Conservation (phyloP, 2,329 filamentous ascomycete species). For the Cylindrodendrum hubeiense region DNA sequence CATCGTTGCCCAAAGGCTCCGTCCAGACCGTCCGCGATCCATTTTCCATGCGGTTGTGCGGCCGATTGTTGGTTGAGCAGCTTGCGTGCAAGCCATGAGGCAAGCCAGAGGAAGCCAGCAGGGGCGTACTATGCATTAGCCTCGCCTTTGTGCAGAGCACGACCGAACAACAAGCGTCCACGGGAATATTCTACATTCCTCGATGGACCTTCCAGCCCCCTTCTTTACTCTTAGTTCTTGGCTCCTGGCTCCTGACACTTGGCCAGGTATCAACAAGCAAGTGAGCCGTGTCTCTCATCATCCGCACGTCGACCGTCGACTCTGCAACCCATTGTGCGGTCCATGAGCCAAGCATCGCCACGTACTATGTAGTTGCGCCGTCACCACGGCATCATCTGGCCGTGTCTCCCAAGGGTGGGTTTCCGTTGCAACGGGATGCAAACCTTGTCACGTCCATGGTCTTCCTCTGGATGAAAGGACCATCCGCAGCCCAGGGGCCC, state of each 20-base stretch:
- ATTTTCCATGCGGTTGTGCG: conserved; percentile 12
- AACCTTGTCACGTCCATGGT: conserved; percentile 12
- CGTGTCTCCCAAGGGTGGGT: neutral
- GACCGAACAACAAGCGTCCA: no score
- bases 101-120: conserved; percentile 19
- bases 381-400: neutral
- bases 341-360: neutral
- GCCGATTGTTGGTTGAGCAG: conserved; percentile 20
- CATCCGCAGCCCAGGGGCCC: conserved; percentile 27
- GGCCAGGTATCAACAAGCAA: neutral
- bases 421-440: conserved; percentile 9
- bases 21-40: conserved; percentile 11
- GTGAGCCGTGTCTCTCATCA: conserved; percentile 8
- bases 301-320: neutral
- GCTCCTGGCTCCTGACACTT: neutral
- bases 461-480: conserved; percentile 30
- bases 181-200: conserved; percentile 1
- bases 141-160: conserved; percentile 1
- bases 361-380: neutral
- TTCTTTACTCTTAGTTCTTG: neutral
- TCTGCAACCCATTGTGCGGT: neutral
- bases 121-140: conserved; percentile 25
- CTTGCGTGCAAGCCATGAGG: conserved; percentile 15
- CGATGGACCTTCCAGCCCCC: neutral
- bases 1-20: conserved; percentile 8